Evolutionary conservation across 2,329 filamentous ascomycete species (phyloP).

Genomic region (Xylaria sp.): DNA sequence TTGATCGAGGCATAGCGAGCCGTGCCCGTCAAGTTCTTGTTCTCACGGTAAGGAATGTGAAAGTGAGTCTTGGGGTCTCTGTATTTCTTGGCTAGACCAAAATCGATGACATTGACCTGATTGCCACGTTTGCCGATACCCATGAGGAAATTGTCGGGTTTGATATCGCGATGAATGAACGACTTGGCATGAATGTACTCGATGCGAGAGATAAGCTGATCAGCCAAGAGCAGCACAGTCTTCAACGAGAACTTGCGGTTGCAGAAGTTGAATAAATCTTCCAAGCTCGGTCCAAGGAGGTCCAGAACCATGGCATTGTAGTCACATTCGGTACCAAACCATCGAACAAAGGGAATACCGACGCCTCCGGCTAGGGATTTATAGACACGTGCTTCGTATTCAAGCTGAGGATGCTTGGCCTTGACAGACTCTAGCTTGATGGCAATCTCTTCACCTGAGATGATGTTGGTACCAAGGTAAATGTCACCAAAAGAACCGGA

Average conservation of each 20-base stretch:
- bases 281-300: conserved; percentile 91
- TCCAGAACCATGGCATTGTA: conserved; percentile 99
- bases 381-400: conserved; percentile 97
- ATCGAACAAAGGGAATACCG: conserved; percentile 97
- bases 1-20: conserved; percentile 99
- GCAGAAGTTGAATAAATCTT: conserved; percentile 99
- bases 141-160: conserved; percentile 99
- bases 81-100: conserved; percentile 99
- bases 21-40: conserved; percentile 99
- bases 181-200: conserved; percentile 99
- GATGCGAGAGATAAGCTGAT: conserved; percentile 98
- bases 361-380: conserved; percentile 93
- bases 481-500: conserved; percentile 98
- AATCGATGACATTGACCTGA: conserved; percentile 99
- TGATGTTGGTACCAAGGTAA: conserved; percentile 99
- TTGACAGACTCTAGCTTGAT: conserved; percentile 99
- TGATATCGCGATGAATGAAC: conserved; percentile 99
- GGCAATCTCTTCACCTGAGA: conserved; percentile 98
- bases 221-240: conserved; percentile 94
- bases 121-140: conserved; percentile 99
- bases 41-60: conserved; percentile 99
- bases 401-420: conserved; percentile 98
- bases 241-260: conserved; percentile 99
- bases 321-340: conserved; percentile 99
- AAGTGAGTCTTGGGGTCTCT: conserved; percentile 99